A percentile compares a stretch with the other conserved stretches of the same genome.
phyloP scores from a whole-genome alignment of 768 basidiomycete species.

The Leccinellum albellum region DNA sequence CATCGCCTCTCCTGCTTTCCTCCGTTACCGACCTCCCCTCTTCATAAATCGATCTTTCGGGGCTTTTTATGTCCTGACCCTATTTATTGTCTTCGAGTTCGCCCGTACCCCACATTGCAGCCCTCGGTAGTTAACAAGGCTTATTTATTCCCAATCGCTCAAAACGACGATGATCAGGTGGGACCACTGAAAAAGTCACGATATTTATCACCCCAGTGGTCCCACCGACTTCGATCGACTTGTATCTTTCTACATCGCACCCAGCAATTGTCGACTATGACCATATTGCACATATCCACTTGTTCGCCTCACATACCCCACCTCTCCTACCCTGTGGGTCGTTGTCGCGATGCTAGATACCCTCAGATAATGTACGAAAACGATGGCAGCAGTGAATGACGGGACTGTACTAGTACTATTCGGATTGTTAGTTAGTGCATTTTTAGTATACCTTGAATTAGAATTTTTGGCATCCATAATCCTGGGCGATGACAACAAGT shows the following conservation, averaged over 20 bases:
- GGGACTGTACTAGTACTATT: conserved; percentile 33
- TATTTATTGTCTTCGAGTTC: conserved; percentile 31
- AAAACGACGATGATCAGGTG: conserved; percentile 28
- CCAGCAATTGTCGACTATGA: conserved; percentile 24
- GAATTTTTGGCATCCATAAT: conserved; percentile 27
- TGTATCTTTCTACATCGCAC: conserved; percentile 31
- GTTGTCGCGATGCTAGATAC: conserved; percentile 34
- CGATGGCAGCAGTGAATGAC: conserved; percentile 24
- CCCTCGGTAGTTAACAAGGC: conserved; percentile 18
- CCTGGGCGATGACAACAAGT: background rate
- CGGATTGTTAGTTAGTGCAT: conserved; percentile 29
- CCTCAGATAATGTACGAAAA: conserved; percentile 28
- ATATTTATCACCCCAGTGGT: conserved; percentile 24
- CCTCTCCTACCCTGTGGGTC: conserved; percentile 12
- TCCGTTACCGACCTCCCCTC: conserved; percentile 21
- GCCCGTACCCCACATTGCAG: conserved; percentile 10
- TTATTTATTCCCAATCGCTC: conserved; percentile 31
- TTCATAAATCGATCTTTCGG: conserved; percentile 10
- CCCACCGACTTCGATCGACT: conserved; percentile 12
- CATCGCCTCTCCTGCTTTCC: conserved; percentile 27
- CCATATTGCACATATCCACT: conserved; percentile 30
- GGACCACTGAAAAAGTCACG: conserved; percentile 16
- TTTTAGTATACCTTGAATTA: conserved; percentile 36
- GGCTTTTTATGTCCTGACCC: conserved; percentile 13
- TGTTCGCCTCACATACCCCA: conserved; percentile 17